Evolutionary conservation across 805 yeast genomes (phyloP), one percentile per base, ranked within the genome.

Genomic region (Pichia deserticola): DNA sequence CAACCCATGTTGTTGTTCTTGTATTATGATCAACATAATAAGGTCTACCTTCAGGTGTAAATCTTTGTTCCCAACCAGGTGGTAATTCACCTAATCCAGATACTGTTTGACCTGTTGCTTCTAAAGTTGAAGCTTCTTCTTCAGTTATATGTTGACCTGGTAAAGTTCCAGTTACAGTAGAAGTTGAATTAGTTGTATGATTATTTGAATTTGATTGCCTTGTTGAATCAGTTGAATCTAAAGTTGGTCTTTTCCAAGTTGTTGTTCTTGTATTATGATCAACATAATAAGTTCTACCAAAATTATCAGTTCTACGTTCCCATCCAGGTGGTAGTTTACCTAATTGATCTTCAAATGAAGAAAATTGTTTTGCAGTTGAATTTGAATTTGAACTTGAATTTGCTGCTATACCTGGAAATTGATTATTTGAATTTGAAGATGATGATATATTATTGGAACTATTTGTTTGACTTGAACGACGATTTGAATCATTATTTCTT

Each of bases 1-100:
- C 99, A 43, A 93, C 99, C 99, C 99, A 93, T 11, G 99, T 93
- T 4, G 99, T 93, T 1, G 99, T 93, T 68, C 99, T 80, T n/a
- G 99, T 93, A 68, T 93, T 93, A 72, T 93, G 99, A 68, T 93
- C 99, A 44, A 93, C 99, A 67, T 90, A 93, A 70, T 93, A 93
- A 7, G 98, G 95, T 65, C 99, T 81, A 38, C 99, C 99, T 70
- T 93, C 99, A 30, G 96, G 96, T 7, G 99, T 93, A 61, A 86
- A 86, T 56, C 99, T 77, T 72, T 92, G 98, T 70, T 93, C 99
- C 99, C 99, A 93, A 39, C 99, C 99, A 10, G 96, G 81, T 8
- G 99, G 99, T 55, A 93, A 75, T 71, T 93, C 99, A 32, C 99
- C 99, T 41, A 95, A 71, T 0, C 98, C 98, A 30, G 95, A 86